Percentiles rank a stretch among this genome's conserved stretches.
Conservation (phyloP, 2,329 filamentous ascomycete genomes). For the Colletotrichum destructivum region DNA sequence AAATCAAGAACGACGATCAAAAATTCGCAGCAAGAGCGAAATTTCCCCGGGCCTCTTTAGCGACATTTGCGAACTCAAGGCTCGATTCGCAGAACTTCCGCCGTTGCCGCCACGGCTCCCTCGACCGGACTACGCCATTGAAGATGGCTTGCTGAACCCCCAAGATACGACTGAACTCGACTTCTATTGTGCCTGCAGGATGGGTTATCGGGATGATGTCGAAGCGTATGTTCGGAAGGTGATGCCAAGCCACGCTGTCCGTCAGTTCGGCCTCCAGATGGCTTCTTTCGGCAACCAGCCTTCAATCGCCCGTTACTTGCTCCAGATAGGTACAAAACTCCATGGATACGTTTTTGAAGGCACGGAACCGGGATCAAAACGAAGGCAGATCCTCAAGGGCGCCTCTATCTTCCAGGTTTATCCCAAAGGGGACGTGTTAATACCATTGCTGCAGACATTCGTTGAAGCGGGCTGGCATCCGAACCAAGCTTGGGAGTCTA, state of each 20-base stretch:
- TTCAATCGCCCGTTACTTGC: slow-evolving; percentile 3
- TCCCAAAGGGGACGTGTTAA: background rate
- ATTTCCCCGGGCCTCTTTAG: background rate
- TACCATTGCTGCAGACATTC: slow-evolving; percentile 11
- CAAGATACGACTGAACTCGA: background rate
- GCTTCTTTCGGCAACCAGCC: slow-evolving; percentile 23
- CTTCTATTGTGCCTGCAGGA: slow-evolving; percentile 13
- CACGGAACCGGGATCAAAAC: background rate
- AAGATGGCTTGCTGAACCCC: background rate
- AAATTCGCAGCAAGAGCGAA: background rate
- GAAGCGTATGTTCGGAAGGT: background rate
- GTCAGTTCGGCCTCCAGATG: slow-evolving; percentile 18
- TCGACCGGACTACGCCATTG: slow-evolving; percentile 7
- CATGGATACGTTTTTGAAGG: slow-evolving; percentile 12
- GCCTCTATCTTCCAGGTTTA: slow-evolving; percentile 2
- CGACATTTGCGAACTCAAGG: slow-evolving; percentile 3
- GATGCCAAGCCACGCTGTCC: slow-evolving; percentile 1
- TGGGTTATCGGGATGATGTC: background rate
- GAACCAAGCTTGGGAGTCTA: slow-evolving; percentile 19
- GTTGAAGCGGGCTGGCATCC: slow-evolving; percentile 21
- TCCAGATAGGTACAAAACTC: background rate
- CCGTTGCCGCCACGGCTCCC: slow-evolving; percentile 3
- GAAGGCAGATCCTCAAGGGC: background rate
- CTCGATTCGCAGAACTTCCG: background rate
- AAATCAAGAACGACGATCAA: background rate